Evolutionary conservation across 1,139 yeast species (phyloP).

Genomic region (Magnusiomyces ingens): DNA sequence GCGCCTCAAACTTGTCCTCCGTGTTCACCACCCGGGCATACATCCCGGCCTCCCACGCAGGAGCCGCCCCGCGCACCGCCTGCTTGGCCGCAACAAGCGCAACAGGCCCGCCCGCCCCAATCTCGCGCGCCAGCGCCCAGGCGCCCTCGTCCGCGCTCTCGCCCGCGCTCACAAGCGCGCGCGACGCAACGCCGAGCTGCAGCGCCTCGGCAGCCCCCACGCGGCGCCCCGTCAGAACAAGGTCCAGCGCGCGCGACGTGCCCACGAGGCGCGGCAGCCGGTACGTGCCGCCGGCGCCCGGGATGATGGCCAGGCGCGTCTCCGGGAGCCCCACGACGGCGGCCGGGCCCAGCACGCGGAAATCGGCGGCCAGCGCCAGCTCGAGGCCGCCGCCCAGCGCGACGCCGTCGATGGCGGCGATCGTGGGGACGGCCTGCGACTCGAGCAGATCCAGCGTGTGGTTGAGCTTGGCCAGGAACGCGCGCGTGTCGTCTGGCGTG

Average conservation of each 20-base stretch:
- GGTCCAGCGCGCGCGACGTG: conserved; percentile 27
- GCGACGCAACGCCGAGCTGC: conserved; percentile 24
- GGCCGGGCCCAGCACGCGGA: conserved; percentile 23
- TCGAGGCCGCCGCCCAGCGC: conserved; percentile 33
- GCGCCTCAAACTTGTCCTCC: conserved; percentile 31
- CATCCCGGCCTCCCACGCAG: conserved; percentile 25
- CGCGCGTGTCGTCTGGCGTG: conserved; percentile 26
- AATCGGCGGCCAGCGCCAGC: conserved; percentile 28
- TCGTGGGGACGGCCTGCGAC: conserved; percentile 28
- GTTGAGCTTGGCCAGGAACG: conserved; percentile 28
- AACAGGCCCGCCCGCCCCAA: conserved; percentile 30
- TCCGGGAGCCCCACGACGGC: conserved; percentile 28
- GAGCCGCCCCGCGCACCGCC: conserved; percentile 27
- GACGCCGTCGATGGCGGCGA: conserved; percentile 28
- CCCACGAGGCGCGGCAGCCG: conserved; percentile 29
- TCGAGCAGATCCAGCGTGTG: conserved; percentile 25
- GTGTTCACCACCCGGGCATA: conserved; percentile 28
- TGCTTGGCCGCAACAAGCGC: conserved; percentile 29
- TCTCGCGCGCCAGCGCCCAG: conserved; percentile 21
- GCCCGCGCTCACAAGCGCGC: conserved; percentile 24
- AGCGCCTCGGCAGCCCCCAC: conserved; percentile 27
- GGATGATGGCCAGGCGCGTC: conserved; percentile 28
- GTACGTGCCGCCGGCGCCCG: conserved; percentile 33
- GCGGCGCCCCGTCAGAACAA: conserved; percentile 27
- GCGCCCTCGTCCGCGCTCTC: conserved; percentile 21